Evolutionary conservation across 306 rosid genomes (phyloP), one percentile per base, ranked within the genome.

Genomic region (Carpinus fangiana): DNA sequence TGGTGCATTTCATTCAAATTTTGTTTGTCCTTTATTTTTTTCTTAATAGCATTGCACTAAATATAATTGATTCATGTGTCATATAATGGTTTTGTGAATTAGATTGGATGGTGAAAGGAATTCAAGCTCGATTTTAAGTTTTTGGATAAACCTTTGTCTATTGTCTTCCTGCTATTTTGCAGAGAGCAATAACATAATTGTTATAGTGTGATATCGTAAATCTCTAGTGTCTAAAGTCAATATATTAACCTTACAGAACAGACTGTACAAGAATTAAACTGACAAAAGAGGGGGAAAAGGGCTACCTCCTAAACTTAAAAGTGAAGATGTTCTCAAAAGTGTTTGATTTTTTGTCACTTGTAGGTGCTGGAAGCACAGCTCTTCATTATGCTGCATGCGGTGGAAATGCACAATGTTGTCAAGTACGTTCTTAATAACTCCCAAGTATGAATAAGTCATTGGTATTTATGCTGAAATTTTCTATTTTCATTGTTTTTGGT

Each of bases 341-440:
- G 43, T 47, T 23, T 61, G 23, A 60, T 77, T 51, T 51, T 73
- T 66, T 78, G 60, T 54, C 80, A 75, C 79, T 80, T 76, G 79
- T 80, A 95, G 99, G 98, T 84, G 89, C 97, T 55, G 99, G 96
- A 79, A 95, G 99, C 89, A 90, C 97, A 65, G 86, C 99, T 72
- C 97, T 95, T 57, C 99, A 95, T 82, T 95, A 95, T 83, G 99
- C 97, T 72, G 98, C 98, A 70, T 92, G 98, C 41, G 97, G 99
- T 68, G 99, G 99, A 79, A 90, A 93, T 93, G 96, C 93, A 43
- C 97, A 95, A 81, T 93, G 97, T 81, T 95, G 99, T 85, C 90
- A 93, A 74, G 99, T 95, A 76, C 60, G 92, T 78, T 59, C 65
- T 59, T 71, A 62, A 36, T 73, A 53, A 69, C 72, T 56, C 64